Evolutionary conservation across 768 basidiomycete genomes (phyloP).

Genomic region (Tylopilus balloui): DNA sequence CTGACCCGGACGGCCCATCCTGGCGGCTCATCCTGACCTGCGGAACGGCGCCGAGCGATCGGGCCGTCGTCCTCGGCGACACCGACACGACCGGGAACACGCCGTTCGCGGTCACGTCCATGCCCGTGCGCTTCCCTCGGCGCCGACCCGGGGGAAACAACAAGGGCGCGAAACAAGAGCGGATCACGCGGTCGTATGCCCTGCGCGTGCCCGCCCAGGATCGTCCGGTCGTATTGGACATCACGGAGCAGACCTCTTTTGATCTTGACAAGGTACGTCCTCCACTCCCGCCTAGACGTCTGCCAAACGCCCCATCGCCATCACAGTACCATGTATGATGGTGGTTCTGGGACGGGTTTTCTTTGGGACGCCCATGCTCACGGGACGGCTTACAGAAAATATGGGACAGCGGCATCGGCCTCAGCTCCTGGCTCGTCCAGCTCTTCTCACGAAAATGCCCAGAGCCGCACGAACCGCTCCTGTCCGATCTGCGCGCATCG

Average conservation of each 20-base stretch:
- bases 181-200: slow-evolving; percentile 40
- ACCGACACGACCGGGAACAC: slow-evolving; percentile 35
- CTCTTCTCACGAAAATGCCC: slow-evolving; percentile 22
- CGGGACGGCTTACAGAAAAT: slow-evolving; percentile 64
- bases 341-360: background rate
- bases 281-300: no score
- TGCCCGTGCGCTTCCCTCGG: slow-evolving; percentile 53
- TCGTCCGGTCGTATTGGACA: slow-evolving; percentile 33
- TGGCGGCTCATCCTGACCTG: slow-evolving; percentile 66
- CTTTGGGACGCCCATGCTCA: slow-evolving; percentile 7
- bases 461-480: background rate
- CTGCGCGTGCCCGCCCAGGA: slow-evolving; percentile 2
- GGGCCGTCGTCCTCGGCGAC: slow-evolving; percentile 41
- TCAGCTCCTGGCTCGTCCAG: slow-evolving; percentile 70
- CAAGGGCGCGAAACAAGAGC: slow-evolving; percentile 55
- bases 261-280: slow-evolving; percentile 89
- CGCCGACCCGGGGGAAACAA: slow-evolving; percentile 20
- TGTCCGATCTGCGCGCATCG: slow-evolving; percentile 27
- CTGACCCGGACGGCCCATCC: slow-evolving; percentile 37
- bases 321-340: no score
- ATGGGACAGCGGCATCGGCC: slow-evolving; percentile 90
- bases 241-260: slow-evolving; percentile 82
- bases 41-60: slow-evolving; percentile 25
- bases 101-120: slow-evolving; percentile 63
- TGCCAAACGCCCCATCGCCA: no score